These are phyloP conservation scores for Stenogyne calaminthoides DNA, from an alignment of 305 asterid genomes.

Conservation along the genomic window DNA sequence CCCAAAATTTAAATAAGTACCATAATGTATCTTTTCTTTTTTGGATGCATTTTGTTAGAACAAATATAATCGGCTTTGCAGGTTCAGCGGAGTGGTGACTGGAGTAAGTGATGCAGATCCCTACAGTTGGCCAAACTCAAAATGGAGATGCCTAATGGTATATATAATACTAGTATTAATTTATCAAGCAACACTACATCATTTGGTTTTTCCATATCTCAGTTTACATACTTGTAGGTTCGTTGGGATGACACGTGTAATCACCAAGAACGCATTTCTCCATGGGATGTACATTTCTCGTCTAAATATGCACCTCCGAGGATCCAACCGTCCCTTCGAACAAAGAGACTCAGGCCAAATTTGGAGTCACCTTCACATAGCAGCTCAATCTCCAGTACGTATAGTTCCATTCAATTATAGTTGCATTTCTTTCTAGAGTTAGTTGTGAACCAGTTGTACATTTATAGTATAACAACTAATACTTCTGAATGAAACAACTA, in stretches of 20 bases:
- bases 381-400: slow-evolving; percentile 50
- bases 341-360: slow-evolving; percentile 69
- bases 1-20: neutral
- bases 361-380: slow-evolving; percentile 54
- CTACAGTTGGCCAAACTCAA: slow-evolving; percentile 82
- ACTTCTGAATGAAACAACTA: too few relatives aligned
- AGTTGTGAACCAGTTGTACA: too few relatives aligned
- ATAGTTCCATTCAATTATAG: slow-evolving; percentile 13
- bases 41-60: slow-evolving; percentile 21
- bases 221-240: slow-evolving; percentile 47
- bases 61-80: slow-evolving; percentile 31
- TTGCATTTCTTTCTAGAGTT: neutral
- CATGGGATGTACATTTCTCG: slow-evolving; percentile 88
- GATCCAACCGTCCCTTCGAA: slow-evolving; percentile 68
- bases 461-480: too few relatives aligned
- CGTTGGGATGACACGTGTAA: slow-evolving; percentile 74
- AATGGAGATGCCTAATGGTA: slow-evolving; percentile 95
- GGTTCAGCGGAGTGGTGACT: slow-evolving; percentile 91
- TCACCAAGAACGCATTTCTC: slow-evolving; percentile 86
- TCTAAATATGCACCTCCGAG: slow-evolving; percentile 61
- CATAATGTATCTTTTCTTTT: neutral
- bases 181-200: slow-evolving; percentile 23
- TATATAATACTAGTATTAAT: slow-evolving; percentile 14
- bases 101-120: slow-evolving; percentile 77
- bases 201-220: neutral